Percentiles rank a stretch among this genome's conserved stretches.
These are phyloP conservation scores for Coleophoma cylindrospora DNA, from an alignment of 2,329 filamentous ascomycete species.

Conservation along the genomic window DNA sequence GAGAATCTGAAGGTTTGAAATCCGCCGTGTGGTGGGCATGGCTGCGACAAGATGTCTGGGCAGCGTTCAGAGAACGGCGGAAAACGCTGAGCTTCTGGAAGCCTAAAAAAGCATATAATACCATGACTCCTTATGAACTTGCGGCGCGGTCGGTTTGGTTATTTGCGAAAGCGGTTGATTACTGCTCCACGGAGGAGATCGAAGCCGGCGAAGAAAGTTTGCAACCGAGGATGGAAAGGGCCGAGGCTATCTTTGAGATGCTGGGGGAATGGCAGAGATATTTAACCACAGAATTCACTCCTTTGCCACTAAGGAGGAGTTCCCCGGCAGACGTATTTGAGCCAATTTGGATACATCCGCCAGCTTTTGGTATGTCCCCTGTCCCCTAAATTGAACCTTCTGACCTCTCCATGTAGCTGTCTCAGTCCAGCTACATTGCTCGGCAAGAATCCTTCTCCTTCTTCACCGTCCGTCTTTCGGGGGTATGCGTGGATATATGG, in stretches of 20 bases:
- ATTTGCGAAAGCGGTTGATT: slow-evolving; percentile 52
- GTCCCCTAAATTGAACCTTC: neutral
- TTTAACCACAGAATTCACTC: slow-evolving; percentile 29
- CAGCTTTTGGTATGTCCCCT: slow-evolving; percentile 29
- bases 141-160: slow-evolving; percentile 49
- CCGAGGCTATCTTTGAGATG: slow-evolving; percentile 39
- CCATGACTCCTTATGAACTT: slow-evolving; percentile 47
- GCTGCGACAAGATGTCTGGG: slow-evolving; percentile 63
- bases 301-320: slow-evolving; percentile 29
- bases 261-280: slow-evolving; percentile 41
- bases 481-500: slow-evolving; percentile 41
- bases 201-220: slow-evolving; percentile 35
- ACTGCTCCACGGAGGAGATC: slow-evolving; percentile 46
- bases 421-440: slow-evolving; percentile 45
- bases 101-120: slow-evolving; percentile 41
- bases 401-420: slow-evolving; percentile 19
- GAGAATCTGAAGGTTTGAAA: slow-evolving; percentile 49
- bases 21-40: slow-evolving; percentile 62
- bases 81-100: slow-evolving; percentile 54
- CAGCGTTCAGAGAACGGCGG: slow-evolving; percentile 53
- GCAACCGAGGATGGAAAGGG: slow-evolving; percentile 37
- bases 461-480: slow-evolving; percentile 46
- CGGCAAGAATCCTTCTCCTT: slow-evolving; percentile 46
- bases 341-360: slow-evolving; percentile 46
- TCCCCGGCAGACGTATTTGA: slow-evolving; percentile 29